Conservation (phyloP, 2,329 filamentous ascomycete species). For the Clonostachys byssicola region DNA sequence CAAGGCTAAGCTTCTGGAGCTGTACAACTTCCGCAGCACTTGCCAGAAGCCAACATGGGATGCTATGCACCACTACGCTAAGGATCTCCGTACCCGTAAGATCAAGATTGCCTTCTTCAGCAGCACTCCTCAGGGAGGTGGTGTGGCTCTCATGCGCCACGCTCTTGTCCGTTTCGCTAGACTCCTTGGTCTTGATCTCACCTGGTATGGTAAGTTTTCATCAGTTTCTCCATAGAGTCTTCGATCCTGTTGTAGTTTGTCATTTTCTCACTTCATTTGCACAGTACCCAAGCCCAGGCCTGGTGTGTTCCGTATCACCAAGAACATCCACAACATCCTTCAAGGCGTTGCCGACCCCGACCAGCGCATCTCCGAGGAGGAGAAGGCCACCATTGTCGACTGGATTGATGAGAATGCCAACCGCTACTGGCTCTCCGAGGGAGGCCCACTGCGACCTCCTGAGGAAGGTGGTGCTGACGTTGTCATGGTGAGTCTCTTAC, state of each 20-base stretch:
- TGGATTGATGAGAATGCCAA: constrained; percentile 74
- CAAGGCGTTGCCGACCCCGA: constrained; percentile 69
- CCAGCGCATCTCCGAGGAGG: constrained; percentile 58
- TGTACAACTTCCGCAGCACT: constrained; percentile 56
- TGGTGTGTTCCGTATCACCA: constrained; percentile 77
- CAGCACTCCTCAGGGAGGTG: constrained; percentile 76
- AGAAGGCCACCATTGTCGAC: constrained; percentile 58
- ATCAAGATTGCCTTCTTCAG: constrained; percentile 76
- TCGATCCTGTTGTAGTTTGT: neutral
- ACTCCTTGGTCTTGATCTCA: constrained; percentile 62
- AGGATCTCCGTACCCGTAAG: constrained; percentile 58
- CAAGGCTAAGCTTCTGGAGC: constrained; percentile 51
- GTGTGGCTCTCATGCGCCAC: constrained; percentile 79
- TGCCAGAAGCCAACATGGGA: constrained; percentile 62
- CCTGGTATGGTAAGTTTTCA: constrained; percentile 59
- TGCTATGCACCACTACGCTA: constrained; percentile 58
- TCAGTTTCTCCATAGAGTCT: neutral
- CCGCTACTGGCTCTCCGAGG: constrained; percentile 67
- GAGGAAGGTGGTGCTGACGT: constrained; percentile 72
- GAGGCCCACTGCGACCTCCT: constrained; percentile 61
- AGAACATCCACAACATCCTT: constrained; percentile 85
- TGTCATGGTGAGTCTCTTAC: constrained; percentile 47
- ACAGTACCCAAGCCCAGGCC: constrained; percentile 73
- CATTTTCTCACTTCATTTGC: neutral
- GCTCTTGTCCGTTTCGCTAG: constrained; percentile 69